A percentile compares a stretch with the other conserved stretches of the same genome.
These are phyloP conservation scores for Kwoniella sp. DNA, from an alignment of 768 basidiomycete species.

Conservation along the genomic window DNA sequence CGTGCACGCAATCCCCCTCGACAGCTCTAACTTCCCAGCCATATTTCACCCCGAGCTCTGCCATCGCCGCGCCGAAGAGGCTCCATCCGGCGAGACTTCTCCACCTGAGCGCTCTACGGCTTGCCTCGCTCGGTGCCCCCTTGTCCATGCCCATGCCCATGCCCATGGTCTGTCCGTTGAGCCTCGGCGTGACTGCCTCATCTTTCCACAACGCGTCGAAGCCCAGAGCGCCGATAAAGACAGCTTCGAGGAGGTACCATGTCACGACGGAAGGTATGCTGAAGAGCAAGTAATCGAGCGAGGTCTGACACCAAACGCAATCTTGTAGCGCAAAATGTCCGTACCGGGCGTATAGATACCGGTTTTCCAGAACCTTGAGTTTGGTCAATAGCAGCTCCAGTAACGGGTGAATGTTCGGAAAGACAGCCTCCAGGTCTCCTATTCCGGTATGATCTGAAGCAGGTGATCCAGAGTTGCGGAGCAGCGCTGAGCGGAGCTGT, in stretches of 20 bases:
- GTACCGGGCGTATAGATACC: constrained; percentile 41
- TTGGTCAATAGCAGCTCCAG: constrained; percentile 36
- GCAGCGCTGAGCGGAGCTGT: constrained; percentile 27
- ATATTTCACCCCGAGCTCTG: constrained; percentile 34
- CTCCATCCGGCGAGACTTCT: constrained; percentile 29
- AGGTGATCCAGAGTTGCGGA: constrained; percentile 2
- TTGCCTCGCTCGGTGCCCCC: neutral
- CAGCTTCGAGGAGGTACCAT: constrained; percentile 28
- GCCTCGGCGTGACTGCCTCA: constrained; percentile 2
- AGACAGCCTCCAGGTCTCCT: neutral
- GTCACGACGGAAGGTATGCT: constrained; percentile 25
- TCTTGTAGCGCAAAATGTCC: constrained; percentile 35
- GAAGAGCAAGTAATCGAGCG: constrained; percentile 31
- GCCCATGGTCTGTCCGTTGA: neutral
- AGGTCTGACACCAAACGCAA: constrained; percentile 37
- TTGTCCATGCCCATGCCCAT: neutral
- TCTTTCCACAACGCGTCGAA: neutral
- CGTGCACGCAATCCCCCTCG: constrained; percentile 41
- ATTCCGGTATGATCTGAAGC: neutral
- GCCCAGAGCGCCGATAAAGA: constrained; percentile 30
- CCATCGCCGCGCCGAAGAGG: constrained; percentile 14
- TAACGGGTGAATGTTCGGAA: constrained; percentile 7
- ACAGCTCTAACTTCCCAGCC: constrained; percentile 33
- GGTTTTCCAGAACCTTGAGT: constrained; percentile 38
- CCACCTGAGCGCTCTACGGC: constrained; percentile 24